phyloP scores from a whole-genome alignment of 352 stramenopile species.

The Globisporangium polare region DNA sequence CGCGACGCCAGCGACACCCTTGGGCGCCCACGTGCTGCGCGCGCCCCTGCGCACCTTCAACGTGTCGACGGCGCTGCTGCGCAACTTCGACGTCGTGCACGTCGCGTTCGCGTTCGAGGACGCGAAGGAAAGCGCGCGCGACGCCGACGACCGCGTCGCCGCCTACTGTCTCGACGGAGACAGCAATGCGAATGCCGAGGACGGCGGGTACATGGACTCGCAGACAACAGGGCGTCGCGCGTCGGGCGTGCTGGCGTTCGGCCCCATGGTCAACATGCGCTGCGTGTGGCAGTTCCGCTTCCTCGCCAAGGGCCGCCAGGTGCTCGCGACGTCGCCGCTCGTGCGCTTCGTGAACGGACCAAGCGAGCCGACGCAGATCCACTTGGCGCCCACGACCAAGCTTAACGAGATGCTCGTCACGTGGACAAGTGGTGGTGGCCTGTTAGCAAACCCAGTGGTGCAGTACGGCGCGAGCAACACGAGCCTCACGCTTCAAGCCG shows the following conservation, averaged over 20 bases:
- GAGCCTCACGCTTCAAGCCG: constrained; percentile 13
- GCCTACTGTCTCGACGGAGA: constrained; percentile 16
- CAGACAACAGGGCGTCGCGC: not conserved
- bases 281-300: constrained; percentile 29
- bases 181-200: not conserved
- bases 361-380: constrained; percentile 31
- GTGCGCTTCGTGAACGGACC: constrained; percentile 32
- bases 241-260: constrained; percentile 10
- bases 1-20: not conserved
- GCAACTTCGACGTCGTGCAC: constrained; percentile 29
- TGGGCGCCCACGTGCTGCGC: not conserved
- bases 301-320: constrained; percentile 22
- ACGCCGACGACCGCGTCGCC: constrained; percentile 15
- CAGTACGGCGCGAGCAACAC: constrained; percentile 26
- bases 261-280: constrained; percentile 28
- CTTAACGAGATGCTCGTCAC: constrained; percentile 43
- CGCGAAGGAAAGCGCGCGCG: constrained; percentile 1
- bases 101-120: constrained; percentile 27
- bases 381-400: constrained; percentile 9
- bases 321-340: constrained; percentile 29
- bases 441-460: constrained; percentile 23
- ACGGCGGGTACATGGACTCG: constrained; percentile 16
- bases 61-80: constrained; percentile 13
- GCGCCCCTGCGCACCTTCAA: constrained; percentile 10
- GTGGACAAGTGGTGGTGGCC: constrained; percentile 42